Base-by-base conservation (phyloP, 345 rosid genomes). In the Populus tremula region DNA sequence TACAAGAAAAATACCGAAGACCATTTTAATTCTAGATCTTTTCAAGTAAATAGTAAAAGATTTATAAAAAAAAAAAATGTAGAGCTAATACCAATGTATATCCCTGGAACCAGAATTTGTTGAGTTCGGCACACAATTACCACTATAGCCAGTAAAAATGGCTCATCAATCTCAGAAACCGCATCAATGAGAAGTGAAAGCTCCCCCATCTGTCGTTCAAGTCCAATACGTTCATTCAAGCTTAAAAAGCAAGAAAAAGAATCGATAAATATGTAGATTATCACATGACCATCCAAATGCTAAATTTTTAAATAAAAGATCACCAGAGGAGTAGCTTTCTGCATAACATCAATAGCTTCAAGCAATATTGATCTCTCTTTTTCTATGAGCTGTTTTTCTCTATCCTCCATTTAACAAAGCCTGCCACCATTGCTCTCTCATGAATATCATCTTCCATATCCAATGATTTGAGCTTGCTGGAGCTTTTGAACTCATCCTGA, bases 41-140 rank as follows among this genome's bases (percentile, higher is more conserved):
- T 79, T 78, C 75, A 80, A 76, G 76, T 69, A 81, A 86, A 85
- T 29, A 71, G 78, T 74, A 77, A 74, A 67, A 50, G 67, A 76
- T 74, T 87, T 77, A 69, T 81, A 78, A 83, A 86, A 90, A 83
- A 86, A 90, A 25, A 93, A 92, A 93, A 91, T 88, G 86, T 73
- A 87, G 97, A 91, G 98, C 94, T 88, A 91, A 92, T 93, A 93
- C 93, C 96, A 88, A 91, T 85, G 88, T 80, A 96, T 86, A 90
- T 90, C 85, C 97, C 89, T 85, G 93, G 96, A 90, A 92, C 96
- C 97, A 93, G 92, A 96, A 88, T 90, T 91, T 89, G 92, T 89
- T 81, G 99, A 87, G 90, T 92, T 96, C 94, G 92, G 97, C 96
- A 89, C 98, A 88, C 94, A 89, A 91, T 93, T 96, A 96, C 98